Percentiles rank a stretch among this genome's conserved stretches.
phyloP scores from a whole-genome alignment of 306 rosid genomes.

The Malus domestica region ASM211411v1 NC_041801.1:20924001-20924500 shows the following conservation, averaged over 20 bases:
- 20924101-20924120: constrained; percentile 35
- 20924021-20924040: constrained; percentile 1
- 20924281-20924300: constrained; percentile 32
- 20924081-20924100: constrained; percentile 67
- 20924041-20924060: constrained; percentile 5
- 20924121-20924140: constrained; percentile 25
- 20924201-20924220: constrained; percentile 44
- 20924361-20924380: constrained; percentile 23
- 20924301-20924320: constrained; percentile 23
- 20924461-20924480: constrained; percentile 9
- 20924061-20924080: constrained; percentile 6
- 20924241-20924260: constrained; percentile 8
- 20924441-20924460: constrained; percentile 6
- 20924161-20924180: constrained; percentile 44
- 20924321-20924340: constrained; percentile 23
- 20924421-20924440: background rate
- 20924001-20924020: constrained; percentile 11
- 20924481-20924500: background rate
- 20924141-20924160: constrained; percentile 26
- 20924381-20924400: background rate
- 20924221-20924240: constrained; percentile 17
- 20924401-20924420: constrained; percentile 21
- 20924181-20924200: constrained; percentile 62
- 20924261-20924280: constrained; percentile 30
- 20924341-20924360: constrained; percentile 20